Percentiles rank a stretch among this genome's conserved stretches.
Conservation (phyloP, 1,284 basidiomycete species). For the Lignosus rhinocerotis region DNA sequence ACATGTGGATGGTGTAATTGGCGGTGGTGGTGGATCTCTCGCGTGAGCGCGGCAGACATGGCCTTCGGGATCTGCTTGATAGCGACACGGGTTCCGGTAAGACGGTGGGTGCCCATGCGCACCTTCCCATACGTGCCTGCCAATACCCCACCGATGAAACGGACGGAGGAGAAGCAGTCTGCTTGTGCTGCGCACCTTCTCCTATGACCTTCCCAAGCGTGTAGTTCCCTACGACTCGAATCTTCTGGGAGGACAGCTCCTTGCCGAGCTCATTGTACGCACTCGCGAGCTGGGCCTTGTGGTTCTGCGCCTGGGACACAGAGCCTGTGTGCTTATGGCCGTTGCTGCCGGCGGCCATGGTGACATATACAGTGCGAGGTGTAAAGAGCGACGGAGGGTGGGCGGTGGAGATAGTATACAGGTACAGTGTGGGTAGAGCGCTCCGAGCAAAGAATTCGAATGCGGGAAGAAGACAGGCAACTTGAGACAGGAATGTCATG, state of each 20-base stretch:
- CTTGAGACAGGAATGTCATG: background rate
- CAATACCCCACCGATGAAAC: background rate
- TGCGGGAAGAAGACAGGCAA: constrained; percentile 3
- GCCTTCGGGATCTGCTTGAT: constrained; percentile 98
- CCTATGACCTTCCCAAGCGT: constrained; percentile 95
- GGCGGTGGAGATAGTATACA: constrained; percentile 20
- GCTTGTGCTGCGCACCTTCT: constrained; percentile 66
- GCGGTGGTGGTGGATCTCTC: constrained; percentile 98
- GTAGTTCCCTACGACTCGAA: constrained; percentile 94
- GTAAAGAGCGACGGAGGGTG: constrained; percentile 41
- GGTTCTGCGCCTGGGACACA: constrained; percentile 60
- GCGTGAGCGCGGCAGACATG: constrained; percentile 85
- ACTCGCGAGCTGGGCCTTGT: constrained; percentile 85
- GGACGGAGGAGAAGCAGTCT: background rate
- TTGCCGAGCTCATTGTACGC: constrained; percentile 97
- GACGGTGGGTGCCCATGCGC: constrained; percentile 87
- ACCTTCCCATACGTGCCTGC: constrained; percentile 92
- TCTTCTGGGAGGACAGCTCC: constrained; percentile 86
- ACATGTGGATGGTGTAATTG: constrained; percentile 94
- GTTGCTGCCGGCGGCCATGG: constrained; percentile 38
- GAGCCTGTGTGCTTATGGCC: constrained; percentile 69
- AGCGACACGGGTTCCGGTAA: constrained; percentile 87
- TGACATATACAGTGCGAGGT: constrained; percentile 39
- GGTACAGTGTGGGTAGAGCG: constrained; percentile 14
- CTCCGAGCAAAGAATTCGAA: constrained; percentile 2